Evolutionary conservation across 2,329 filamentous ascomycete species (phyloP), one percentile per base, ranked within the genome.

Genomic region (Diaporthe sp.): DNA sequence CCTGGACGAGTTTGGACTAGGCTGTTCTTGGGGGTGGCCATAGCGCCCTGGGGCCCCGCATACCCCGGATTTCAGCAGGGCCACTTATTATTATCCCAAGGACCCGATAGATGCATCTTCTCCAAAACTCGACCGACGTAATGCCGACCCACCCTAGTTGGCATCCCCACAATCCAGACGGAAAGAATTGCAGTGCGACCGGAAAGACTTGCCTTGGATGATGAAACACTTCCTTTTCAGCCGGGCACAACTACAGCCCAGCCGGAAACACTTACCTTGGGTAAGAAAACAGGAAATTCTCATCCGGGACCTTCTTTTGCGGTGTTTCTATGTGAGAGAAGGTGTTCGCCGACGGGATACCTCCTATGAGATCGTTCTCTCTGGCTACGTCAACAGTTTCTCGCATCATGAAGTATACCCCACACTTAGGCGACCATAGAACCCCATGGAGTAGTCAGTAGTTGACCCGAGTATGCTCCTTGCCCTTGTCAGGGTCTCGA

Each of bases 1-100:
- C 55, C 37, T 60, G 12, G 55, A 60, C 55, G 31, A n/a, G 55
- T 34, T 60, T 60, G 55, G 55, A 37, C 55, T 60, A 60, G 55
- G 31, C 17, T 37, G 55, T 60, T 37, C 55, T 60, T 37, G 28
- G 55, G 55, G 55, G 15, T 60, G 55, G 55, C 55, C 31, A 60
- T 37, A 37, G 55, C 55, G 31, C 10, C 31, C 31, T 60, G 55
- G 55, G 55, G 55, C 55, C 55, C 55, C 55, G 28, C 17, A 60
- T 60, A n/a, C 55, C 55, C 55, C 55, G 10, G 55, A 60, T 60
- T 60, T 60, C 9, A 39, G 31, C 20, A 17, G 55, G 9, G 7
- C 55, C 31, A n/a, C 28, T 15, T 31, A 7, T 60, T 60, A 39
- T 37, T 4, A n/a, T 31, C 20, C 13, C 55, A 22, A n/a, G 20